Evolutionary conservation across 2,329 filamentous ascomycete species (phyloP).

Genomic region (Aureobasidium sp.): DNA sequence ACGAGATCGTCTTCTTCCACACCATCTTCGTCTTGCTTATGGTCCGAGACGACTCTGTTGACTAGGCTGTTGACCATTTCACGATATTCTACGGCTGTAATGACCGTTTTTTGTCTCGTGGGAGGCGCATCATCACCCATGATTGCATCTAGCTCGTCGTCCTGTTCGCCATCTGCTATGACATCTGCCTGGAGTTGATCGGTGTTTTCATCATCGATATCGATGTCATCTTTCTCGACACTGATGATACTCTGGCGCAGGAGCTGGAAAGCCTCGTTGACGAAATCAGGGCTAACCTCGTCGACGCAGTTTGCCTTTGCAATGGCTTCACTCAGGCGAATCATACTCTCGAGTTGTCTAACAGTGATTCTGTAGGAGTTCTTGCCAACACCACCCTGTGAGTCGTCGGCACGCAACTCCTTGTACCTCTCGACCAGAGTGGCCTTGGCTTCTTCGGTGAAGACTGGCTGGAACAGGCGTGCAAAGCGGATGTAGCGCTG

Average conservation of each 20-base stretch:
- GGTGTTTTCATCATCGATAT: slow-evolving; percentile 69
- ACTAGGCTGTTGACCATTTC: slow-evolving; percentile 82
- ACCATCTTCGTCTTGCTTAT: slow-evolving; percentile 65
- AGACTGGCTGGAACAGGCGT: slow-evolving; percentile 85
- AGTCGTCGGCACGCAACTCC: slow-evolving; percentile 84
- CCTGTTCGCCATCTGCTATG: slow-evolving; percentile 36
- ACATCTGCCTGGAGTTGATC: slow-evolving; percentile 16
- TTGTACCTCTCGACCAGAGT: slow-evolving; percentile 90
- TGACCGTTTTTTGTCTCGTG: slow-evolving; percentile 48
- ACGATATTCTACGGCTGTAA: slow-evolving; percentile 96
- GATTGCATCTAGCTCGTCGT: slow-evolving; percentile 36
- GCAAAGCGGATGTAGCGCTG: slow-evolving; percentile 97
- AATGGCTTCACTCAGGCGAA: slow-evolving; percentile 92
- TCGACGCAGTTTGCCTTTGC: slow-evolving; percentile 95
- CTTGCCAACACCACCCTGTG: slow-evolving; percentile 83
- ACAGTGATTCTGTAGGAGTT: slow-evolving; percentile 98
- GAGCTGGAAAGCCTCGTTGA: slow-evolving; percentile 84
- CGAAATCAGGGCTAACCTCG: slow-evolving; percentile 75
- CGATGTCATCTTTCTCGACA: slow-evolving; percentile 94
- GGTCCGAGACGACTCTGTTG: slow-evolving; percentile 73
- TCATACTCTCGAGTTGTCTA: slow-evolving; percentile 89
- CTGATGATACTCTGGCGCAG: slow-evolving; percentile 92
- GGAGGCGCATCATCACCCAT: slow-evolving; percentile 30
- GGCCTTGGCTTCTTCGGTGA: slow-evolving; percentile 77
- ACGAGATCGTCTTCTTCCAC: slow-evolving; percentile 74